These are phyloP conservation scores for Cystobasidium ongulense DNA, from an alignment of 768 basidiomycete species.

Conservation along the genomic window DNA sequence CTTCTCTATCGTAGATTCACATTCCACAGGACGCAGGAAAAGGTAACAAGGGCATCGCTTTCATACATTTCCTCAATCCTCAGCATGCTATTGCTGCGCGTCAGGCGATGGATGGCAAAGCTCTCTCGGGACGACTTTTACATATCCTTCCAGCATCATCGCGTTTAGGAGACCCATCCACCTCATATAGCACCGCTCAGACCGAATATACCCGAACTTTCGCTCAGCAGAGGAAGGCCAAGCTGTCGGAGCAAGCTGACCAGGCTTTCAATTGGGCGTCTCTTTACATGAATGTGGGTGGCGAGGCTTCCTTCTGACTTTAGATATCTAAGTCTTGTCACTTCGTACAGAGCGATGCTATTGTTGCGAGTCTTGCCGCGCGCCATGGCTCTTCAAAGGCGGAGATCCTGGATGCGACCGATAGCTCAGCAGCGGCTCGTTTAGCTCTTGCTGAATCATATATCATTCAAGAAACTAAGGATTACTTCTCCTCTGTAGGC, in stretches of 20 bases:
- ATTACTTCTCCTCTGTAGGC: slow-evolving; percentile 34
- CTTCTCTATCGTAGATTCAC: not conserved
- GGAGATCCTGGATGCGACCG: slow-evolving; percentile 76
- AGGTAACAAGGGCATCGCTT: slow-evolving; percentile 58
- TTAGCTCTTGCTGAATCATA: slow-evolving; percentile 93
- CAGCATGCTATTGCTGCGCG: slow-evolving; percentile 61
- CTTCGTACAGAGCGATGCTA: slow-evolving; percentile 70
- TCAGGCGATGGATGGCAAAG: slow-evolving; percentile 65
- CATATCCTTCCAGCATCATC: slow-evolving; percentile 76
- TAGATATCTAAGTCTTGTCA: slow-evolving; percentile 25
- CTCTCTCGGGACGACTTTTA: slow-evolving; percentile 83
- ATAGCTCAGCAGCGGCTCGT: slow-evolving; percentile 73
- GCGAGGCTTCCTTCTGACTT: slow-evolving; percentile 1
- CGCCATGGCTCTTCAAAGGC: slow-evolving; percentile 79
- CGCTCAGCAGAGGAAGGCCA: not conserved
- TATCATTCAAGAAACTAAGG: slow-evolving; percentile 76
- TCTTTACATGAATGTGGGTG: slow-evolving; percentile 92
- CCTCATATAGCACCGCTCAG: not conserved
- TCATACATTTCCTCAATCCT: slow-evolving; percentile 52
- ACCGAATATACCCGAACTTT: slow-evolving; percentile 10
- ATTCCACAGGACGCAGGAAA: not conserved
- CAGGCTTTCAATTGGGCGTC: slow-evolving; percentile 87
- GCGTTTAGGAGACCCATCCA: not conserved
- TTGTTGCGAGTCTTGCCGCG: slow-evolving; percentile 78
- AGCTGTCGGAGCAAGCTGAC: slow-evolving; percentile 49